Conservation (phyloP, 208 protist species). For the Zelonia costaricensis region DNA sequence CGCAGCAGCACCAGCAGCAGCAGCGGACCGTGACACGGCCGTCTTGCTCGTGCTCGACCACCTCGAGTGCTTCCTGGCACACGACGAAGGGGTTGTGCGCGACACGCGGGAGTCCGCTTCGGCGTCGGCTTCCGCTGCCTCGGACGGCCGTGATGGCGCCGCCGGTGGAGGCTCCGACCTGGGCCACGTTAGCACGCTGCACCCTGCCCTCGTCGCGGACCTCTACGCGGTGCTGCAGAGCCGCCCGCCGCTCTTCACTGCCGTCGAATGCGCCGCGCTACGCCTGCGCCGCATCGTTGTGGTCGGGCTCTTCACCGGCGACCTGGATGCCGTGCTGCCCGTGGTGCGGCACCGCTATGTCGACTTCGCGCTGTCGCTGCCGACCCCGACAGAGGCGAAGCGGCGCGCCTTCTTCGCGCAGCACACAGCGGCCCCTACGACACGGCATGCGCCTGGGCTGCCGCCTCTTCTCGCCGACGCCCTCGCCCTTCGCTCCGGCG, state of each 20-base stretch:
- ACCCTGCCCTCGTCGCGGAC: constrained; percentile 53
- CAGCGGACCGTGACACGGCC: background rate
- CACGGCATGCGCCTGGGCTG: background rate
- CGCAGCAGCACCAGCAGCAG: background rate
- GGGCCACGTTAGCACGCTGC: constrained; percentile 9
- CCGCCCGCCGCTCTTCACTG: constrained; percentile 34
- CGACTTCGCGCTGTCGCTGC: constrained; percentile 41
- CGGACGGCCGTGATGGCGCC: constrained; percentile 2
- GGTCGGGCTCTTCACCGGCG: constrained; percentile 51
- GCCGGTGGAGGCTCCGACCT: background rate
- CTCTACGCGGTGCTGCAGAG: constrained; percentile 55
- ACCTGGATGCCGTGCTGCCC: constrained; percentile 39
- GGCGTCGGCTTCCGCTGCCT: no score
- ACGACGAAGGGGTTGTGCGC: constrained; percentile 3
- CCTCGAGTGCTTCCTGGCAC: constrained; percentile 51
- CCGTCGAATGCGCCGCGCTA: constrained; percentile 26
- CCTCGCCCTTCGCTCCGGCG: constrained; percentile 64
- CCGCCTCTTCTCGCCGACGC: constrained; percentile 25
- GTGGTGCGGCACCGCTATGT: constrained; percentile 48
- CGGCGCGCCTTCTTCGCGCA: constrained; percentile 47
- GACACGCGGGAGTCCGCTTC: background rate
- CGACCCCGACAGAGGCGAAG: constrained; percentile 60
- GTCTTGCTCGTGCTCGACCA: constrained; percentile 71
- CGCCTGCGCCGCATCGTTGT: constrained; percentile 32
- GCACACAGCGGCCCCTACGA: background rate